Base-by-base conservation (phyloP, 2,329 filamentous ascomycete genomes). In the Aspergillus clavatus region DNA sequence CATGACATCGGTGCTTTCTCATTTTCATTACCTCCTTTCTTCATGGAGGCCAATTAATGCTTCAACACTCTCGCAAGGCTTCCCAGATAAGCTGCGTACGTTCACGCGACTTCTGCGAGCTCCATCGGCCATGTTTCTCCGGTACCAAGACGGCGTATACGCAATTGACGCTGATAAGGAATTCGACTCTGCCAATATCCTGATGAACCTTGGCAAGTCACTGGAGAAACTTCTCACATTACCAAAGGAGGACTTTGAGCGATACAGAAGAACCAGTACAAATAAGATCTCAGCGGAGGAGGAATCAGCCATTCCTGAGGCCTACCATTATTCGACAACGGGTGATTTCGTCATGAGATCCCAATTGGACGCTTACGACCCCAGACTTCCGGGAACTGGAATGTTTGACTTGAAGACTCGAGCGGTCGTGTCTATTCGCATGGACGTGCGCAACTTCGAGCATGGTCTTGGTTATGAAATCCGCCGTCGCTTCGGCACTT, bases 391-490 rank as follows among this genome's bases (percentile, higher is more conserved):
- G 0, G 93, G 93, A 1, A 87, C 85, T 4, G 93, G 93, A 31
- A 90, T 95, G 74, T 98, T 96, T 61, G 93, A 98, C 66, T 72
- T 98, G 48, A 98, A 98, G 72, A 98, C 93, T 0, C 80, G 94
- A 57, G 90, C 93, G 1, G 91, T 97, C 0, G 76, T 96, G 4
- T 84, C 88, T 0, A 87, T 98, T 51, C 88, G 93, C 22, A 96
- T 96, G 89, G 84, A 95, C 56, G 77, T 86, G 0, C 58, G 65
- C 4, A 79, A 84, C 14, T 87, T 84, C 60, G 77, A 91, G 53
- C 76, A 83, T 39, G 89, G 89, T 22, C 72, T 83, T 10, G 90
- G 88, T 2, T 98, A 98, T 65, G 87, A 98, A 66, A 89, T 98
- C 56, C 83, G 82, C 48, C 69, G 76, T 29, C 81, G 81, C 0